Evolutionary conservation across 768 basidiomycete genomes (phyloP).

Genomic region (Cystoderma amianthinum): DNA sequence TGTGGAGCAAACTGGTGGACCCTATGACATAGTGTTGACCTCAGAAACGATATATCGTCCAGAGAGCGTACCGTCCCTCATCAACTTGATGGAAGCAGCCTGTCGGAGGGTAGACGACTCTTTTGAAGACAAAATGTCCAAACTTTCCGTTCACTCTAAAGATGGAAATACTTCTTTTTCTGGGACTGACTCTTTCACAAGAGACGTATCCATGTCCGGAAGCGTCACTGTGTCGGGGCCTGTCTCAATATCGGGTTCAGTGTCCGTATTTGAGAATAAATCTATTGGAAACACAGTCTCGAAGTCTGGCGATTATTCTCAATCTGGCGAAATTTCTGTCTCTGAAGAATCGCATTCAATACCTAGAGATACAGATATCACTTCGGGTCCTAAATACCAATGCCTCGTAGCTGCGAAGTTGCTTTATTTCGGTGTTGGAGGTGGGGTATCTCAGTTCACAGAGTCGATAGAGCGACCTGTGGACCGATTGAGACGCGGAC

Average conservation of each 20-base stretch:
- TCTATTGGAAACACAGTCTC: not conserved
- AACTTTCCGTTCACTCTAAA: not conserved
- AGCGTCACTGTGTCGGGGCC: not conserved
- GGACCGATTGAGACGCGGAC: conserved; percentile 18
- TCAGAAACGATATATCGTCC: conserved; percentile 90
- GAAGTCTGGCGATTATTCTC: not conserved
- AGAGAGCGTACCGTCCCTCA: conserved; percentile 54
- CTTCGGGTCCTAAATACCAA: conserved; percentile 10
- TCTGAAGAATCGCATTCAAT: not conserved
- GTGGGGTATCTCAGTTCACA: conserved; percentile 75
- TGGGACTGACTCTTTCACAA: not conserved
- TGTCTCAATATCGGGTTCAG: not conserved
- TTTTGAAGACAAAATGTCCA: not conserved
- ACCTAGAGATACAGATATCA: not conserved
- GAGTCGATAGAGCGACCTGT: conserved; percentile 36
- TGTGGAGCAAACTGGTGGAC: conserved; percentile 17
- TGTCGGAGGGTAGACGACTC: conserved; percentile 12
- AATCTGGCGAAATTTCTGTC: not conserved
- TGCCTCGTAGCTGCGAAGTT: conserved; percentile 89
- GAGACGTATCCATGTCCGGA: not conserved
- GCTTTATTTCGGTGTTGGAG: conserved; percentile 93
- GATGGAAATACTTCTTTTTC: not conserved
- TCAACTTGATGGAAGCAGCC: conserved; percentile 40
- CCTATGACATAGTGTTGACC: conserved; percentile 73
- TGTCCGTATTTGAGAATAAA: not conserved